Percentiles rank a stretch among this genome's conserved stretches.
Evolutionary conservation across 2,329 filamentous ascomycete species (phyloP).

Genomic region (Paecilomyces formosus): DNA sequence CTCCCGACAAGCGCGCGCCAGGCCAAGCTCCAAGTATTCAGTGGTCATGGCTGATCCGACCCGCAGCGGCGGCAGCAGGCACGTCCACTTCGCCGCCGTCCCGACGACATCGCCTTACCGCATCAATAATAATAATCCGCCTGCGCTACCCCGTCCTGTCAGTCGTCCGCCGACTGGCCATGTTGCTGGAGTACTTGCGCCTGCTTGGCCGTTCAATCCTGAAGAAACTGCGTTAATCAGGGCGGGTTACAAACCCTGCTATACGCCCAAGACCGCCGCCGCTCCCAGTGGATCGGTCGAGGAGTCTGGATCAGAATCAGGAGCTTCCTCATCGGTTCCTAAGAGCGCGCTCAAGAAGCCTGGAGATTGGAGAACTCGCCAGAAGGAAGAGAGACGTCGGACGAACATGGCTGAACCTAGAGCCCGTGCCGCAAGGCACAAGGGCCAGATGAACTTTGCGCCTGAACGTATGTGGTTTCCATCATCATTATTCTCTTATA

Average conservation of each 20-base stretch:
- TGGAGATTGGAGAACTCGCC: not conserved
- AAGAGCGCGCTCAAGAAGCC: not conserved
- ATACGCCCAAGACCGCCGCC: conserved; percentile 4
- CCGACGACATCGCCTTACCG: conserved; percentile 6
- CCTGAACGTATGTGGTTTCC: conserved; percentile 54
- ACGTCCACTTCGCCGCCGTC: conserved; percentile 10
- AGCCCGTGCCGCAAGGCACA: conserved; percentile 69
- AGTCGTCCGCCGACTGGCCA: conserved; percentile 10
- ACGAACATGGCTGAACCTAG: conserved; percentile 61
- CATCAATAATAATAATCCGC: conserved; percentile 8
- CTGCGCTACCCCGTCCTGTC: conserved; percentile 1
- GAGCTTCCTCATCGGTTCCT: not conserved
- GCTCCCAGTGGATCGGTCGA: not conserved
- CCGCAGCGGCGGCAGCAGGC: conserved; percentile 9
- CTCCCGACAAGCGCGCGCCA: not conserved
- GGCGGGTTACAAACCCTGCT: conserved; percentile 16
- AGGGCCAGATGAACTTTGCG: conserved; percentile 72
- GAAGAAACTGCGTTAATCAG: conserved; percentile 15
- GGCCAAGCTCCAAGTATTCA: too few relatives aligned
- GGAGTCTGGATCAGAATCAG: not conserved
- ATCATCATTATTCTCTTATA: not conserved
- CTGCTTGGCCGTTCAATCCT: conserved; percentile 15
- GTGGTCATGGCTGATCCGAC: not conserved
- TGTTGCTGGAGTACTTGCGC: conserved; percentile 9
- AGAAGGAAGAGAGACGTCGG: conserved; percentile 6